Evolutionary conservation across 78 protist genomes (phyloP).

Genomic region (Emiliania huxleyi): DNA sequence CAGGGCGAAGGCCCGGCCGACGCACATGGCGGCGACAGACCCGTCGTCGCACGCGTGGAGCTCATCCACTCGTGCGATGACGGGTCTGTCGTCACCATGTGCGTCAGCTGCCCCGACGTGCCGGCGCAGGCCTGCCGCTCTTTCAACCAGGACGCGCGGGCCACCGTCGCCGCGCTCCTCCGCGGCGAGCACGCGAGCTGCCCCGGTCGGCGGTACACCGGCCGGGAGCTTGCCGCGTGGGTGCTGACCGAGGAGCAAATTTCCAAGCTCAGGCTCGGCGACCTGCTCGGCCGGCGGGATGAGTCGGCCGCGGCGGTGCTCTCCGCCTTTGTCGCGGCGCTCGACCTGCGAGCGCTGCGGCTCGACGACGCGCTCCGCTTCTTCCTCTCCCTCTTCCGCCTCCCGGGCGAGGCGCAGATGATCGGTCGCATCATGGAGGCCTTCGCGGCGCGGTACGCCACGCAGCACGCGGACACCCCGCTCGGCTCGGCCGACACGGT

Average conservation of each 20-base stretch:
- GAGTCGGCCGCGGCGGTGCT: background rate
- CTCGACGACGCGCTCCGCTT: background rate
- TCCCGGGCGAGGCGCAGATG: conserved; percentile 49
- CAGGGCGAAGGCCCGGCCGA: no score
- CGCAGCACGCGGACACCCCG: background rate
- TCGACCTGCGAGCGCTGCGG: background rate
- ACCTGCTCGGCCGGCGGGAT: background rate
- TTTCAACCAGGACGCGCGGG: background rate
- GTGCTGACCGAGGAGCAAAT: background rate
- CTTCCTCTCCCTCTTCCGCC: background rate
- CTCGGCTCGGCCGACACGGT: conserved; percentile 28
- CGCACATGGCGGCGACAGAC: no score
- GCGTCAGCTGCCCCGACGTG: no score
- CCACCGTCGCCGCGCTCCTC: background rate
- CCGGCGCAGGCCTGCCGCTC: background rate
- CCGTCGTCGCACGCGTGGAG: no score
- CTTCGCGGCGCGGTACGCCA: conserved; percentile 12
- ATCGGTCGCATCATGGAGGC: conserved; percentile 25
- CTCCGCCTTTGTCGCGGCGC: background rate
- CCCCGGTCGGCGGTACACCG: background rate
- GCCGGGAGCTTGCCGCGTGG: background rate
- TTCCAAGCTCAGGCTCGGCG: background rate
- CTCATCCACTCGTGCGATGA: no score
- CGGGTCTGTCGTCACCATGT: no score
- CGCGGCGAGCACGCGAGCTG: background rate